phyloP scores from a whole-genome alignment of 306 rosid genomes.

The Cucumis cinereus region DNA sequence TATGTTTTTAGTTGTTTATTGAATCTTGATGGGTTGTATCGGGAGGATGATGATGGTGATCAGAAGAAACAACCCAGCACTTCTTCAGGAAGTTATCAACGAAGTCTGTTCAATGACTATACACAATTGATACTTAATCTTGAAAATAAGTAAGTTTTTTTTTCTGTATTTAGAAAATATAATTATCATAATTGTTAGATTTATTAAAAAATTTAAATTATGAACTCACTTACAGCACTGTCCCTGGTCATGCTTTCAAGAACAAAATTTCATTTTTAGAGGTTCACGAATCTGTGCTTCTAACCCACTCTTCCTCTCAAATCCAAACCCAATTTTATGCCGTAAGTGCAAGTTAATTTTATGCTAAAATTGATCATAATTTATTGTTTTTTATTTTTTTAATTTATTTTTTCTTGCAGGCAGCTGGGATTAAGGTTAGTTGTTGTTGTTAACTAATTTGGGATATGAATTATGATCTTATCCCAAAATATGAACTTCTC shows the following conservation, averaged over 20 bases:
- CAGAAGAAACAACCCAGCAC: not conserved
- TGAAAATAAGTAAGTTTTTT: not conserved
- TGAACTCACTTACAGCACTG: not conserved
- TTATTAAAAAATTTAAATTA: not conserved
- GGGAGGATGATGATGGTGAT: not conserved
- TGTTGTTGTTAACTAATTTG: no score
- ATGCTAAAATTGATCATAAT: not conserved
- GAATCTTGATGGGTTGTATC: not conserved
- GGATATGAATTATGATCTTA: not conserved
- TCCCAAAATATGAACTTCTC: not conserved
- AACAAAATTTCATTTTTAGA: not conserved
- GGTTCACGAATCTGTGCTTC: not conserved
- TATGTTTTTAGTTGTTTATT: not conserved
- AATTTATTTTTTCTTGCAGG: not conserved
- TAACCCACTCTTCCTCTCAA: not conserved
- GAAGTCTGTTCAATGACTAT: conserved; percentile 4
- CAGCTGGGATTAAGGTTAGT: conserved; percentile 10
- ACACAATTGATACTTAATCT: not conserved
- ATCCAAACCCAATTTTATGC: conserved; percentile 5
- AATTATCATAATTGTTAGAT: not conserved
- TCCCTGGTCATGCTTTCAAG: conserved; percentile 9
- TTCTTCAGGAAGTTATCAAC: not conserved
- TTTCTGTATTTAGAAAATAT: not conserved
- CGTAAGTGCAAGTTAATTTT: not conserved
- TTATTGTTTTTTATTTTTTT: not conserved